phyloP scores from a whole-genome alignment of 2,329 filamentous ascomycete species.

The Apiospora kogelbergensis region DNA sequence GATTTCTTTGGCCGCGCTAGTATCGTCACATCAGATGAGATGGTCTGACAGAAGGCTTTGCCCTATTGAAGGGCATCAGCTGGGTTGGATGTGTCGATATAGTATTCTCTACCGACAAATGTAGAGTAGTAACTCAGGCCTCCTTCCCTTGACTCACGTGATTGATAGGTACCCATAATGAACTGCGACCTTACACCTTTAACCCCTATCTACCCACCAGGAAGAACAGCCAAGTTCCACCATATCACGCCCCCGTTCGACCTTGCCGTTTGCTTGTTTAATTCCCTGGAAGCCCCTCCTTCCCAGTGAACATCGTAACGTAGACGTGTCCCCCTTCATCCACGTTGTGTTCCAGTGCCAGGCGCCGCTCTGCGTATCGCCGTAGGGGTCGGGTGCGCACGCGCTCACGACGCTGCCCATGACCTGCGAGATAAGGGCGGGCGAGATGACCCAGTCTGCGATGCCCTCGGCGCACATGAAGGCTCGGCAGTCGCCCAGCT shows the following conservation, averaged over 20 bases:
- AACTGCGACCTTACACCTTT: background rate
- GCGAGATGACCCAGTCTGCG: background rate
- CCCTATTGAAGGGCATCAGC: background rate
- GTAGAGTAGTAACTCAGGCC: too few relatives aligned
- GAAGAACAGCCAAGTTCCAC: background rate
- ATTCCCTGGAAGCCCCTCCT: too few relatives aligned
- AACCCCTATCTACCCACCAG: background rate
- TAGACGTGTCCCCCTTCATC: background rate
- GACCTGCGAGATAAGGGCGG: background rate
- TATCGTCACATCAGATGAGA: background rate
- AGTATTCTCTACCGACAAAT: background rate
- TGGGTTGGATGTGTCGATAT: background rate
- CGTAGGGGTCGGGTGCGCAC: background rate
- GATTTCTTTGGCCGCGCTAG: background rate
- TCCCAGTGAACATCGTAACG: background rate
- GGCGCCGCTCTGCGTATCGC: background rate
- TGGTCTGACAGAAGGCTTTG: background rate
- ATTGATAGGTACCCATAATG: background rate
- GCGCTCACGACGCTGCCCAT: background rate
- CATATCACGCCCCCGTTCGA: background rate
- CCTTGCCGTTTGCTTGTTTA: too few relatives aligned
- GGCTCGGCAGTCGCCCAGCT: background rate
- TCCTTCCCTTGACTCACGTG: background rate
- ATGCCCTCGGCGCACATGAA: constrained; percentile 5
- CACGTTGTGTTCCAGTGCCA: background rate